A percentile compares a stretch with the other conserved stretches of the same genome.
phyloP scores from a whole-genome alignment of 2,329 filamentous ascomycete genomes.

The Bipolaris sorokiniana region DNA sequence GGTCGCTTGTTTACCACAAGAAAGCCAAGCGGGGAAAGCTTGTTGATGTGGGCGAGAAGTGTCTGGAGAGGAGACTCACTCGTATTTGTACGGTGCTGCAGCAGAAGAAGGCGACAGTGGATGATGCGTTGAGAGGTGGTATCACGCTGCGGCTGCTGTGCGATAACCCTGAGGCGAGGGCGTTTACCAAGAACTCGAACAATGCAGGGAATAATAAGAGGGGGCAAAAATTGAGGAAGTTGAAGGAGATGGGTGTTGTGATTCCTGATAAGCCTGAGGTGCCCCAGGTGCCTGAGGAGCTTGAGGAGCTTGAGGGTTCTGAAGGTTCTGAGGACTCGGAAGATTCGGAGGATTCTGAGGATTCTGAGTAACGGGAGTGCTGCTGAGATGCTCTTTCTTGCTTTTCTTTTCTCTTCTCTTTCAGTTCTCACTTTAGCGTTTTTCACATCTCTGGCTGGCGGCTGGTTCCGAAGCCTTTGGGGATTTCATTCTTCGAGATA shows the following conservation, averaged over 20 bases:
- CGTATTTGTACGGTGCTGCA: constrained; percentile 29
- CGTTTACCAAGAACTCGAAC: constrained; percentile 32
- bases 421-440: background rate
- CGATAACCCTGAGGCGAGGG: constrained; percentile 34
- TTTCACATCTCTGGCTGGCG: background rate
- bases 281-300: background rate
- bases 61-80: constrained; percentile 28
- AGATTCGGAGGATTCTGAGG: background rate
- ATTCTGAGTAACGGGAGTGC: background rate
- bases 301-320: background rate
- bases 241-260: background rate
- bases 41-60: constrained; percentile 22
- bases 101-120: constrained; percentile 32
- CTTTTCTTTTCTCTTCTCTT: background rate
- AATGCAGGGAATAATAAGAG: constrained; percentile 33
- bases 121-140: constrained; percentile 37
- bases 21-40: constrained; percentile 32
- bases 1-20: constrained; percentile 32
- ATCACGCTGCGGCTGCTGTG: constrained; percentile 30
- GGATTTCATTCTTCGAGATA: background rate
- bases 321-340: background rate
- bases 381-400: background rate
- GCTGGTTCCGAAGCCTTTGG: background rate
- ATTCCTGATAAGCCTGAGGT: background rate
- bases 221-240: constrained; percentile 16